These are phyloP conservation scores for Allodekkera sacchari DNA, from an alignment of 805 yeast genomes.

Conservation along the genomic window DNA sequence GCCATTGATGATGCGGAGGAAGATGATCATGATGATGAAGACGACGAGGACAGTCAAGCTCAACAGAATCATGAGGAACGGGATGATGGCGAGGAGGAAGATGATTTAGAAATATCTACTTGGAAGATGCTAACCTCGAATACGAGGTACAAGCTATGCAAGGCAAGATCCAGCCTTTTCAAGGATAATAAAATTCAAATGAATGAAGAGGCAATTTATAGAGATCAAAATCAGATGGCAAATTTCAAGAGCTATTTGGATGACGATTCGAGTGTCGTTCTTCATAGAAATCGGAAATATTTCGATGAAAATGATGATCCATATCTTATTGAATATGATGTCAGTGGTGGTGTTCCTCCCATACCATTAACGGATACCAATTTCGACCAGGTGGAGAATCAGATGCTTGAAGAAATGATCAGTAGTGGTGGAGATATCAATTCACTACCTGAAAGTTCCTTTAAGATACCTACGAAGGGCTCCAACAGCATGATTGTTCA, in stretches of 20 bases:
- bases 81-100: slow-evolving; percentile 16
- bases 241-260: slow-evolving; percentile 42
- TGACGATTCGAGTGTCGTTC: slow-evolving; percentile 23
- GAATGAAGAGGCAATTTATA: slow-evolving; percentile 60
- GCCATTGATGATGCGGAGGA: slow-evolving; percentile 20
- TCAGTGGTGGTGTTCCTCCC: slow-evolving; percentile 72
- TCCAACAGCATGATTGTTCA: slow-evolving; percentile 50
- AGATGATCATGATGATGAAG: slow-evolving; percentile 6
- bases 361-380: slow-evolving; percentile 43
- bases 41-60: slow-evolving; percentile 1
- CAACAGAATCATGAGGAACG: slow-evolving; percentile 4
- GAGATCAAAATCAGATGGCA: slow-evolving; percentile 63
- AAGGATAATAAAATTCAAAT: slow-evolving; percentile 48
- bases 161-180: slow-evolving; percentile 60
- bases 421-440: slow-evolving; percentile 22
- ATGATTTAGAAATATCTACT: slow-evolving; percentile 66
- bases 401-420: slow-evolving; percentile 30
- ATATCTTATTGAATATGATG: slow-evolving; percentile 75
- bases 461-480: slow-evolving; percentile 43
- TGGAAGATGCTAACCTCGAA: slow-evolving; percentile 84
- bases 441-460: slow-evolving; percentile 30
- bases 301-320: slow-evolving; percentile 52
- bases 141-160: slow-evolving; percentile 67
- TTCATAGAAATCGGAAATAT: slow-evolving; percentile 26
- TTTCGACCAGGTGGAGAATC: slow-evolving; percentile 36